Evolutionary conservation across 2,329 filamentous ascomycete species (phyloP).

Genomic region (Botrytis cinerea): DNA sequence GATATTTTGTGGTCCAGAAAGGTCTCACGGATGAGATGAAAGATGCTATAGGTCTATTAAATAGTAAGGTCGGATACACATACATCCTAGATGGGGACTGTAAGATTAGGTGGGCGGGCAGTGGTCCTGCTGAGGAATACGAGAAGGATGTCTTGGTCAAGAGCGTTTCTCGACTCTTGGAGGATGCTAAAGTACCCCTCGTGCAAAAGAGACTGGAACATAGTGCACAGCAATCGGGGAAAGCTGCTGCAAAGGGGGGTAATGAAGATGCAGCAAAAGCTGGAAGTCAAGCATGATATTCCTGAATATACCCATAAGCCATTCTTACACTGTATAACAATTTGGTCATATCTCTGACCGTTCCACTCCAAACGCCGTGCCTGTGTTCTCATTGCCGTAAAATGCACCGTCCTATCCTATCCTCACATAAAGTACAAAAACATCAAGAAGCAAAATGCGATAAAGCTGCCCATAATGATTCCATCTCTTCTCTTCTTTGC

Average conservation of each 20-base stretch:
- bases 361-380: constrained; percentile 20
- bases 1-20: constrained; percentile 62
- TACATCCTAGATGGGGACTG: constrained; percentile 88
- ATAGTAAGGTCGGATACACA: constrained; percentile 83
- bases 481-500: constrained; percentile 93
- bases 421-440: constrained; percentile 75
- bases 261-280: constrained; percentile 15
- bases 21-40: constrained; percentile 62
- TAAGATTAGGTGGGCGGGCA: constrained; percentile 92
- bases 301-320: constrained; percentile 34
- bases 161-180: constrained; percentile 62
- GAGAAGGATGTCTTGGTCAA: constrained; percentile 69
- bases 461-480: constrained; percentile 87
- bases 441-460: constrained; percentile 87
- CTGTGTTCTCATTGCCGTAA: constrained; percentile 28
- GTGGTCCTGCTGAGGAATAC: constrained; percentile 63
- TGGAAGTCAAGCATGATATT: constrained; percentile 29
- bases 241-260: not conserved
- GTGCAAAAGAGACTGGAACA: not conserved
- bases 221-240: not conserved
- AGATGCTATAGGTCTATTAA: constrained; percentile 70
- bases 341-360: constrained; percentile 20
- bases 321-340: constrained; percentile 38
- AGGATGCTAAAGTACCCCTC: constrained; percentile 46
- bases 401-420: constrained; percentile 24